These are phyloP conservation scores for Zygosaccharomyces bailii DNA, from an alignment of 805 yeast species.

Conservation along the genomic window DNA sequence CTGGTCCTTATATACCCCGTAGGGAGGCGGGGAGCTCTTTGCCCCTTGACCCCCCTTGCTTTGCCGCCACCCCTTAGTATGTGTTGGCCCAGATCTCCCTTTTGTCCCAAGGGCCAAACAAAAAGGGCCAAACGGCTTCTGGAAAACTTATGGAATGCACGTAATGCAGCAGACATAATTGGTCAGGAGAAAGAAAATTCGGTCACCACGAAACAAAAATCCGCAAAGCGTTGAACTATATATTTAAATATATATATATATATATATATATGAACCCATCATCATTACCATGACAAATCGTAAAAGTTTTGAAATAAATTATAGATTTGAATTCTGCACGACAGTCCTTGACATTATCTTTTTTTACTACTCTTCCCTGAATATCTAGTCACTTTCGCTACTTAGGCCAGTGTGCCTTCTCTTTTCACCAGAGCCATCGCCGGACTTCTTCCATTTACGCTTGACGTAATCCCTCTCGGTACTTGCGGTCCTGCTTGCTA, in stretches of 20 bases:
- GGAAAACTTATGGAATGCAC: neutral
- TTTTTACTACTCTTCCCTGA: too few relatives aligned
- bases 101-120: constrained; percentile 6
- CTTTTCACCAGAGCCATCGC: neutral
- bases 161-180: too few relatives aligned
- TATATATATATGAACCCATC: too few relatives aligned
- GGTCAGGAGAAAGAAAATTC: too few relatives aligned
- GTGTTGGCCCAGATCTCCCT: constrained; percentile 5
- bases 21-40: neutral
- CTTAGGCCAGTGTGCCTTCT: constrained; percentile 4
- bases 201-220: too few relatives aligned
- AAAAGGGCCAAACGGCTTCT: neutral
- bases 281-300: too few relatives aligned
- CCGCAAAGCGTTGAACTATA: too few relatives aligned
- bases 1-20: neutral
- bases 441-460: constrained; percentile 4
- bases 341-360: too few relatives aligned
- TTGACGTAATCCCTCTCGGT: constrained; percentile 4
- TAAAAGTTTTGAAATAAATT: too few relatives aligned
- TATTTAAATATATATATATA: too few relatives aligned
- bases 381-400: constrained; percentile 6
- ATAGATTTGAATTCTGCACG: too few relatives aligned
- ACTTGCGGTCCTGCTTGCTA: neutral
- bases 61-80: constrained; percentile 9
- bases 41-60: constrained; percentile 6